Evolutionary conservation across 169 alveolate species (phyloP), one percentile per base, ranked within the genome.

Genomic region (Cyclospora cayetanensis): DNA sequence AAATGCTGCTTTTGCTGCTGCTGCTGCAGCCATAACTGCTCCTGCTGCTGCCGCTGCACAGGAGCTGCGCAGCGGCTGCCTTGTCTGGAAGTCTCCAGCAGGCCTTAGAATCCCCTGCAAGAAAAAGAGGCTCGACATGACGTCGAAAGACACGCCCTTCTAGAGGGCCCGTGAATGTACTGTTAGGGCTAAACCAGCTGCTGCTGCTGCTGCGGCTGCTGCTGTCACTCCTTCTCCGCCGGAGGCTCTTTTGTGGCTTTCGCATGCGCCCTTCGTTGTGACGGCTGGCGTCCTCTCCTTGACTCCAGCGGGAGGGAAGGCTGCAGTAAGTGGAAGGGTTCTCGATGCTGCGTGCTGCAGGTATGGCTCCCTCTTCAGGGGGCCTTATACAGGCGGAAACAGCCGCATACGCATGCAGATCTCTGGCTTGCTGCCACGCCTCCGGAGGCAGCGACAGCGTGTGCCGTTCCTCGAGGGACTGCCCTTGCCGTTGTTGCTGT

Each of bases 371-470:
- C n/a, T n/a, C n/a, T n/a, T n/a, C n/a, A n/a, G n/a, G n/a, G n/a
- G n/a, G n/a, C n/a, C n/a, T n/a, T n/a, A n/a, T n/a, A n/a, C n/a
- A n/a, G n/a, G n/a, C n/a, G n/a, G n/a, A n/a, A n/a, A n/a, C n/a
- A n/a, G n/a, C n/a, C n/a, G n/a, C n/a, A n/a, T n/a, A n/a, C n/a
- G n/a, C n/a, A n/a, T n/a, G n/a, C n/a, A n/a, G n/a, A n/a, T n/a
- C n/a, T n/a, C n/a, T n/a, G n/a, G n/a, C n/a, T n/a, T 77, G 70
- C 88, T 77, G 88, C 88, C 34, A 70, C 88, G 4, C 70, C 50
- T 43, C 72, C 18, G 88, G 37, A 66, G 42, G 3, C 29, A 72
- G 22, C 42, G 84, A 34, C 0, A 72, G 27, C 22, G 27, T 18
- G 0, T 50, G 63, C 63, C 63, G 63, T 50, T 50, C 2, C 2